Evolutionary conservation across 495 filamentous ascomycete species (phyloP).

Genomic region (Daldinia decipiens): DNA sequence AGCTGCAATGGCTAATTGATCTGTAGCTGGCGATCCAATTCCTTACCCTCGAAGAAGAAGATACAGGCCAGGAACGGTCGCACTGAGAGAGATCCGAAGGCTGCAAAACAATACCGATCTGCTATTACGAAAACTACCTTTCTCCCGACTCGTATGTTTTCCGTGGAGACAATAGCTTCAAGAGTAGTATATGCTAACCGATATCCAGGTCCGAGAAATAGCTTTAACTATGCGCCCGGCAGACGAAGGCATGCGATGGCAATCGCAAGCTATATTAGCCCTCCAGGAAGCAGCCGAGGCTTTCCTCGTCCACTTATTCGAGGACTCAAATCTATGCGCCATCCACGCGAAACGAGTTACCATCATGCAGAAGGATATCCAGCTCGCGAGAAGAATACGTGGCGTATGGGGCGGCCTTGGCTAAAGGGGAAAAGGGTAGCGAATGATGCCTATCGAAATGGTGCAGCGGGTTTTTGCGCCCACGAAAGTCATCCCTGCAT

Average conservation of each 20-base stretch:
- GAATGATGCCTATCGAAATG: neutral
- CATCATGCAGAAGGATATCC: constrained; percentile 97
- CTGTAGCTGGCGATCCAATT: constrained; percentile 75
- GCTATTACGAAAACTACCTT: constrained; percentile 82
- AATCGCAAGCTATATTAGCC: constrained; percentile 88
- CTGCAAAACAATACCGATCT: constrained; percentile 87
- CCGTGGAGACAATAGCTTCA: neutral
- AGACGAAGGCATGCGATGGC: constrained; percentile 80
- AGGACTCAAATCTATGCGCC: constrained; percentile 94
- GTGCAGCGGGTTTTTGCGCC: neutral
- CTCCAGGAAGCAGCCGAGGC: constrained; percentile 93
- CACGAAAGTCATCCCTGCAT: neutral
- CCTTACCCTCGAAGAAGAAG: constrained; percentile 70
- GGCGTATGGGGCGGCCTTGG: constrained; percentile 65
- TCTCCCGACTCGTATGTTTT: constrained; percentile 77
- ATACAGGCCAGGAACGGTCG: constrained; percentile 86
- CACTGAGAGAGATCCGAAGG: constrained; percentile 84
- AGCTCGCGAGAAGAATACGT: constrained; percentile 85
- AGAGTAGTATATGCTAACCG: constrained; percentile 24
- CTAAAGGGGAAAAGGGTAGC: constrained; percentile 28
- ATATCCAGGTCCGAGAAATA: constrained; percentile 80
- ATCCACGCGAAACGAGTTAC: constrained; percentile 96
- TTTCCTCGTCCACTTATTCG: constrained; percentile 92
- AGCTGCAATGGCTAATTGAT: constrained; percentile 16
- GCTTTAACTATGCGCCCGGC: constrained; percentile 64